phyloP scores from a whole-genome alignment of 306 rosid genomes.

The Vachellia pachyceras region DNA sequence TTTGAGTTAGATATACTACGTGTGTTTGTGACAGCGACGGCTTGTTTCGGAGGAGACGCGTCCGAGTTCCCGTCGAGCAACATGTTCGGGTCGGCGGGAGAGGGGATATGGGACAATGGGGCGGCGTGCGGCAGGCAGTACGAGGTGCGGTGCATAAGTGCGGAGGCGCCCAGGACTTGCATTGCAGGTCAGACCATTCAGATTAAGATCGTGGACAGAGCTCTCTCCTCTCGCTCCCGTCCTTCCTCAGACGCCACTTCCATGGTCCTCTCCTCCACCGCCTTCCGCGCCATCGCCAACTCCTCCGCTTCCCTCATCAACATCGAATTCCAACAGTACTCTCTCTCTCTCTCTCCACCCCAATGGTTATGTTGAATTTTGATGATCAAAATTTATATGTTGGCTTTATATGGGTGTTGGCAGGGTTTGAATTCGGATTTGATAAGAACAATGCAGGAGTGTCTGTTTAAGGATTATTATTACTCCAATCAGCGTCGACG shows the following conservation, averaged over 20 bases:
- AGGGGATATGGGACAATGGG: slow-evolving; percentile 90
- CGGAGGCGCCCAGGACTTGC: slow-evolving; percentile 52
- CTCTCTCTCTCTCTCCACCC: neutral
- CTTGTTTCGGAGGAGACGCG: slow-evolving; percentile 54
- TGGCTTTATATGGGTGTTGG: neutral
- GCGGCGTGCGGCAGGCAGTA: slow-evolving; percentile 85
- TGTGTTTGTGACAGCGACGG: slow-evolving; percentile 50
- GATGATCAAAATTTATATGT: neutral
- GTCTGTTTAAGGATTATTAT: neutral
- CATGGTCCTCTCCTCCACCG: slow-evolving; percentile 63
- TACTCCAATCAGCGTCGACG: neutral
- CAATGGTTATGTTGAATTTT: neutral
- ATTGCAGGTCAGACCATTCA: slow-evolving; percentile 55
- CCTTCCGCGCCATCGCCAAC: slow-evolving; percentile 64
- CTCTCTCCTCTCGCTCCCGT: slow-evolving; percentile 46
- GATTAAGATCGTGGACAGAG: slow-evolving; percentile 76
- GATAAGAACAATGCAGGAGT: neutral
- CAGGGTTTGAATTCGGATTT: neutral
- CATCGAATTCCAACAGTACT: slow-evolving; percentile 68
- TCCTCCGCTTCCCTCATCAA: slow-evolving; percentile 49
- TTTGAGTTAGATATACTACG: neutral
- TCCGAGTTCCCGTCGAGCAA: slow-evolving; percentile 60
- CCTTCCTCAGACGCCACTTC: slow-evolving; percentile 49
- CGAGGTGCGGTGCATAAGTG: slow-evolving; percentile 74
- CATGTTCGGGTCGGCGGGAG: slow-evolving; percentile 79